Percentiles rank a stretch among this genome's conserved stretches.
Evolutionary conservation across 2,329 filamentous ascomycete genomes (phyloP).

Genomic region (Epichloe gansuensis): DNA sequence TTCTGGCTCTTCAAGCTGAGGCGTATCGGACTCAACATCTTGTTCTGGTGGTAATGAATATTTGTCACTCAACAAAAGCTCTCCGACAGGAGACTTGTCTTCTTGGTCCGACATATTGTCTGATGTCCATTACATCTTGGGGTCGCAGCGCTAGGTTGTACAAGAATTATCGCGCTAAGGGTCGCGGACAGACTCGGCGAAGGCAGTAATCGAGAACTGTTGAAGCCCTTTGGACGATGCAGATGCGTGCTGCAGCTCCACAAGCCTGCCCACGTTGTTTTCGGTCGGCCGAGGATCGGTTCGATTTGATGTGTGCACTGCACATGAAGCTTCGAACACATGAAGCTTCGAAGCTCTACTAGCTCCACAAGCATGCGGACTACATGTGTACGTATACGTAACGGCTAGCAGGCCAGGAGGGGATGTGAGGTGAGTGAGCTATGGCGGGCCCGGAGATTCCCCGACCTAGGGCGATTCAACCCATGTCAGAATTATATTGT

Average conservation of each 20-base stretch:
- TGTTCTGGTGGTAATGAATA: conserved; percentile 25
- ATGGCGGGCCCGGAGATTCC: conserved; percentile 6
- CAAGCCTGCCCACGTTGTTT: background rate
- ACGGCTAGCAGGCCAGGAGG: background rate
- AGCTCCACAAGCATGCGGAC: background rate
- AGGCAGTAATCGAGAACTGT: background rate
- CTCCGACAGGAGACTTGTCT: conserved; percentile 30
- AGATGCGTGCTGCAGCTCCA: background rate
- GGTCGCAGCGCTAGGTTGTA: background rate
- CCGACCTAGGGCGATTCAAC: conserved; percentile 2
- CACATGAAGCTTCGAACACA: background rate
- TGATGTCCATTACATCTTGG: conserved; percentile 26
- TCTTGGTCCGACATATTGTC: conserved; percentile 35
- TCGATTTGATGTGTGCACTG: background rate
- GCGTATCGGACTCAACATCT: conserved; percentile 10
- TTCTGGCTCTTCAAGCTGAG: conserved; percentile 4
- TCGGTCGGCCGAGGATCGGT: background rate
- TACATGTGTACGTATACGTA: conserved; percentile 5
- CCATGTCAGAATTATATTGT: too few species aligned
- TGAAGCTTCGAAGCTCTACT: background rate
- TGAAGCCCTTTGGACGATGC: background rate
- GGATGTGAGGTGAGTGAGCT: conserved; percentile 8
- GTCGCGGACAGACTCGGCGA: background rate
- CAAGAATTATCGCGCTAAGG: background rate
- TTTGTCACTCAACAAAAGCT: conserved; percentile 29